Evolutionary conservation across 352 stramenopile genomes (phyloP).

Genomic region (Phytopythium sindhum): DNA sequence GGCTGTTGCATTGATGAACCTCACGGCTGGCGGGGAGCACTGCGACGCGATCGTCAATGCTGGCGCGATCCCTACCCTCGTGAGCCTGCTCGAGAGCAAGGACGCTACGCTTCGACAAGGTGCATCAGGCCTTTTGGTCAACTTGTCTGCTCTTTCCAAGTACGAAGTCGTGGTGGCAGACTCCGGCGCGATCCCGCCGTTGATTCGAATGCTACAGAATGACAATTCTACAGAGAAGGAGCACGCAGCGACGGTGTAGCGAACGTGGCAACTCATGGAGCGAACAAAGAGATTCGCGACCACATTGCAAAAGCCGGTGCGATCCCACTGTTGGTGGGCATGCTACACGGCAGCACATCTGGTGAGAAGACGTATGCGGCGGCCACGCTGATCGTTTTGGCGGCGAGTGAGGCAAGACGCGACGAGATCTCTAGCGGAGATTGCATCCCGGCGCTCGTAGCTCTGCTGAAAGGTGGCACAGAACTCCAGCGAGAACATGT

Average conservation of each 20-base stretch:
- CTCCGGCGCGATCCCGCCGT: neutral
- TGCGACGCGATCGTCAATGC: neutral
- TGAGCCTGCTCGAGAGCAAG: neutral
- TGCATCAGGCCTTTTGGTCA: neutral
- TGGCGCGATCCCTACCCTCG: neutral
- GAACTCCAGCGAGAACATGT: neutral
- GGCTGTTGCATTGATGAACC: neutral
- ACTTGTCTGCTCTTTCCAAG: neutral
- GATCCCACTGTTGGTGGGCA: neutral
- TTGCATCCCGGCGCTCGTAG: neutral
- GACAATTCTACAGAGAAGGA: neutral
- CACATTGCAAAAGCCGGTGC: neutral
- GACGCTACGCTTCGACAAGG: neutral
- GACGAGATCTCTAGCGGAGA: neutral
- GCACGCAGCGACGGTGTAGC: neutral
- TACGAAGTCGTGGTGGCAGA: neutral
- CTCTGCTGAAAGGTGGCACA: neutral
- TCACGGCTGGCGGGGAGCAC: neutral
- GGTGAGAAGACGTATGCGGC: neutral
- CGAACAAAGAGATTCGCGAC: neutral
- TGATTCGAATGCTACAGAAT: neutral
- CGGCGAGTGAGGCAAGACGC: neutral
- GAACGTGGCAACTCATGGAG: neutral
- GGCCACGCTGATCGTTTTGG: slow-evolving; percentile 1
- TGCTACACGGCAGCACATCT: neutral